Percentiles rank a stretch among this genome's conserved stretches.
Evolutionary conservation across 2,329 filamentous ascomycete genomes (phyloP).

Genomic region (Neurospora sp.): DNA sequence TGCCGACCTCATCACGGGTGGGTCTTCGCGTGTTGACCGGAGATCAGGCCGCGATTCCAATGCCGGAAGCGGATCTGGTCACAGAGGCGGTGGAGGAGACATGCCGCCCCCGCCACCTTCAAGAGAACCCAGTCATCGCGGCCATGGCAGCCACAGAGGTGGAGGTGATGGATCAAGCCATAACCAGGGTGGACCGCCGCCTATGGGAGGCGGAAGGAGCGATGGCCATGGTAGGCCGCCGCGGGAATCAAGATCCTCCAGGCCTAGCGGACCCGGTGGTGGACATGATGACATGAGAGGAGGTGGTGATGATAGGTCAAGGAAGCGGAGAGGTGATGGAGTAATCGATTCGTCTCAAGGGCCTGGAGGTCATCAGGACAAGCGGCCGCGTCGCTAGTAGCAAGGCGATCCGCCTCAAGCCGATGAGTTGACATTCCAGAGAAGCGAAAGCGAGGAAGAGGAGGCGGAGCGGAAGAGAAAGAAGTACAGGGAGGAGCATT

Average conservation of each 20-base stretch:
- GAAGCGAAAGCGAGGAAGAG: neutral
- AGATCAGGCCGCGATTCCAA: conserved; percentile 15
- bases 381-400: conserved; percentile 42
- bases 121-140: conserved; percentile 21
- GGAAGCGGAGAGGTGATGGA: conserved; percentile 40
- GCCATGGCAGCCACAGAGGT: conserved; percentile 9
- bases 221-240: conserved; percentile 6
- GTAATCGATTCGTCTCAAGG: conserved; percentile 4
- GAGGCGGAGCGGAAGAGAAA: neutral
- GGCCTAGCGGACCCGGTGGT: conserved; percentile 10
- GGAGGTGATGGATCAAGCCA: conserved; percentile 1
- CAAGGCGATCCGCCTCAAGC: neutral
- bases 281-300: conserved; percentile 23
- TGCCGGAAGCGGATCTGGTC: conserved; percentile 9
- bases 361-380: conserved; percentile 38
- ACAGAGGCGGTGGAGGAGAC: conserved; percentile 18
- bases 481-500: neutral
- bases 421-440: neutral
- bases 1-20: neutral
- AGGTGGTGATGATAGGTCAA: conserved; percentile 16
- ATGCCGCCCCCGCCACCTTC: conserved; percentile 21
- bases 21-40: neutral
- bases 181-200: neutral
- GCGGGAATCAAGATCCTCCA: neutral
- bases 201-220: conserved; percentile 4